Conservation (phyloP, 371 early-diverging fungal species). For the Actinomortierella ambigua region DNA sequence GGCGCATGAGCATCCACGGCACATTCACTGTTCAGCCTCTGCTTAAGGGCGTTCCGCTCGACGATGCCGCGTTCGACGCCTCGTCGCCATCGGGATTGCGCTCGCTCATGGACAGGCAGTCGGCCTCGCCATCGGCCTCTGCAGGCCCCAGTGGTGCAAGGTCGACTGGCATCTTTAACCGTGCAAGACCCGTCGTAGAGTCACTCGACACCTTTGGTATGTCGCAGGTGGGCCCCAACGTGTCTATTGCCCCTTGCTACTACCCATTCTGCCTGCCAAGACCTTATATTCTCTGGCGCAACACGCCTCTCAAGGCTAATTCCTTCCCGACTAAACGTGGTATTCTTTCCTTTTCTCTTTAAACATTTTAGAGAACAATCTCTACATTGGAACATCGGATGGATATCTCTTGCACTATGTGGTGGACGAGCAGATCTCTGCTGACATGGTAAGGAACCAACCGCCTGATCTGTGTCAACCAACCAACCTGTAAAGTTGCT, state of each 20-base stretch:
- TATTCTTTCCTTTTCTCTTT: no score
- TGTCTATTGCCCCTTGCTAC: neutral
- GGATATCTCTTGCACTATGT: slow-evolving; percentile 71
- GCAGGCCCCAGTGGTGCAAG: slow-evolving; percentile 18
- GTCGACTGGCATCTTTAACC: slow-evolving; percentile 32
- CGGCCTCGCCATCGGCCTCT: slow-evolving; percentile 6
- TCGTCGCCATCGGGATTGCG: slow-evolving; percentile 14
- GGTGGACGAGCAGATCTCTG: slow-evolving; percentile 56
- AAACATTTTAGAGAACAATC: slow-evolving; percentile 56
- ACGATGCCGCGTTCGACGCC: slow-evolving; percentile 16
- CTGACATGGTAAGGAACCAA: slow-evolving; percentile 20
- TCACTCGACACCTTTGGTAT: slow-evolving; percentile 66
- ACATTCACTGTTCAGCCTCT: slow-evolving; percentile 39
- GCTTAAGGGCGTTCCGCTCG: slow-evolving; percentile 33
- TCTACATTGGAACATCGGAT: slow-evolving; percentile 79
- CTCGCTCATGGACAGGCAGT: slow-evolving; percentile 25
- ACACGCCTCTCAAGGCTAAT: no score
- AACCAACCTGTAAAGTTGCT: no score
- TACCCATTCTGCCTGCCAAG: no score
- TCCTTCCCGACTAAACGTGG: no score
- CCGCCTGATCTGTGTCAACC: neutral
- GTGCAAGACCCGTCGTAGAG: slow-evolving; percentile 42
- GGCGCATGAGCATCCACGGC: slow-evolving; percentile 13
- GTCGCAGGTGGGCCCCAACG: slow-evolving; percentile 1
- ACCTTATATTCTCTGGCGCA: no score